phyloP scores from a whole-genome alignment of 345 rosid genomes.

The Rubroshorea leprosula region DNA sequence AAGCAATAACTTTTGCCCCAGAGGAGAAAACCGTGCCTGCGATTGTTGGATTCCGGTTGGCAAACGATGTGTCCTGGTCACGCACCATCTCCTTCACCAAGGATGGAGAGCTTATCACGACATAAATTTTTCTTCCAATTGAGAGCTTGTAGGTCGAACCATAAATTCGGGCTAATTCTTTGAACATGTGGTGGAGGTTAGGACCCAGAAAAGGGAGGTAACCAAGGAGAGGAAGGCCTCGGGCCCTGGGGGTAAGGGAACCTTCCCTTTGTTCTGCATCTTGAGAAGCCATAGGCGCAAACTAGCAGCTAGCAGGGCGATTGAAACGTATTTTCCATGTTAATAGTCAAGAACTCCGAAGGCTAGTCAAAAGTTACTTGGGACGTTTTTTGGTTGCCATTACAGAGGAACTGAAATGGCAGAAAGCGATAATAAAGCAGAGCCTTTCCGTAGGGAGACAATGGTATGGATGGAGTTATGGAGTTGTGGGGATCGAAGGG shows the following conservation, averaged over 20 bases:
- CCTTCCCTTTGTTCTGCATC: neutral
- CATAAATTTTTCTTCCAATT: conserved; percentile 25
- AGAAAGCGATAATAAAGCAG: too few relatives aligned
- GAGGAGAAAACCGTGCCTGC: conserved; percentile 20
- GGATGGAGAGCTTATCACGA: conserved; percentile 24
- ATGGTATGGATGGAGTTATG: too few relatives aligned
- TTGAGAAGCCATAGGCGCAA: neutral
- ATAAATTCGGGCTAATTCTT: conserved; percentile 20
- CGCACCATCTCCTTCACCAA: conserved; percentile 26
- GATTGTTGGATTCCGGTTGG: conserved; percentile 28
- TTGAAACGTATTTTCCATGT: too few relatives aligned
- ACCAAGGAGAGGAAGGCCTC: conserved; percentile 29
- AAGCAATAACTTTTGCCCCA: conserved; percentile 25
- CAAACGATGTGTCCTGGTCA: conserved; percentile 28
- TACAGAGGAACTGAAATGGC: too few relatives aligned
- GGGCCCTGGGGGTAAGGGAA: conserved; percentile 23
- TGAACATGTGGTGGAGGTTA: conserved; percentile 26
- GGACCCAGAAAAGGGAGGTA: conserved; percentile 28
- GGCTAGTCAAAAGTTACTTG: too few relatives aligned
- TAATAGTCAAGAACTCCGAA: too few relatives aligned
- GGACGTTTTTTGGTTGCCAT: too few relatives aligned
- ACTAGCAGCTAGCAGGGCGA: neutral
- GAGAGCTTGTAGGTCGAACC: conserved; percentile 31
- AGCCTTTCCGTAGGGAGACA: too few relatives aligned
- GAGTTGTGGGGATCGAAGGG: too few relatives aligned